These are phyloP conservation scores for Sisymbrium altissimum DNA, from an alignment of 345 rosid genomes.

Conservation along the genomic window DNA sequence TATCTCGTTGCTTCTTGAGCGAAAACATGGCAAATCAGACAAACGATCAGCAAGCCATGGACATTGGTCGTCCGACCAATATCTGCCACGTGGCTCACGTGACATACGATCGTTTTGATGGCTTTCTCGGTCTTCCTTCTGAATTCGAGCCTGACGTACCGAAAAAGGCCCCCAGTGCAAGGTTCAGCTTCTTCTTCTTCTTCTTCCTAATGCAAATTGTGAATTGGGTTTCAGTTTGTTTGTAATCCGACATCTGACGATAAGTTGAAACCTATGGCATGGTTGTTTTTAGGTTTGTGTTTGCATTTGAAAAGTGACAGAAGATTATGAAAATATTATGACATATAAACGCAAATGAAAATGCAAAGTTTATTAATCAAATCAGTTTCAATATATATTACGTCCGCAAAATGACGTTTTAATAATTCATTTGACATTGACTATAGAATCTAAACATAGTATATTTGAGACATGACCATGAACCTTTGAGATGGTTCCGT, in stretches of 20 bases:
- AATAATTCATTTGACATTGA: not conserved
- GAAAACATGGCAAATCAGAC: slow-evolving; percentile 16
- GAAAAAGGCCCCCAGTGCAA: slow-evolving; percentile 83
- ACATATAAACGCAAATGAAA: not conserved
- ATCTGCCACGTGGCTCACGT: slow-evolving; percentile 89
- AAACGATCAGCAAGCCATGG: slow-evolving; percentile 55
- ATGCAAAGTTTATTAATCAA: not conserved
- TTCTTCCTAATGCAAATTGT: too few species aligned
- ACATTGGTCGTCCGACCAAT: slow-evolving; percentile 80
- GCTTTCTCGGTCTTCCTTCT: slow-evolving; percentile 90
- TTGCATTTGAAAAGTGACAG: not conserved
- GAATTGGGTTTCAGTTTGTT: not conserved
- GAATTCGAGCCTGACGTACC: slow-evolving; percentile 92
- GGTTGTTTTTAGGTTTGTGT: not conserved
- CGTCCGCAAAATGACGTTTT: too few species aligned
- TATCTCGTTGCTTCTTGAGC: slow-evolving; percentile 30
- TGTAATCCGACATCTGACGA: not conserved
- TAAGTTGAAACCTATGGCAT: not conserved
- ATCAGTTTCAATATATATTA: too few species aligned
- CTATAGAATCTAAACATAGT: not conserved
- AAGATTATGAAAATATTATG: not conserved
- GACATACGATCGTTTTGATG: slow-evolving; percentile 86
- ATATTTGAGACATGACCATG: not conserved
- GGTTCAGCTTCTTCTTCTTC: slow-evolving; percentile 38
- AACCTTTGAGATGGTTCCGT: not conserved